A percentile compares a stretch with the other conserved stretches of the same genome.
Evolutionary conservation across 306 rosid genomes (phyloP).

Genomic region (Arachis hypogaea): DNA sequence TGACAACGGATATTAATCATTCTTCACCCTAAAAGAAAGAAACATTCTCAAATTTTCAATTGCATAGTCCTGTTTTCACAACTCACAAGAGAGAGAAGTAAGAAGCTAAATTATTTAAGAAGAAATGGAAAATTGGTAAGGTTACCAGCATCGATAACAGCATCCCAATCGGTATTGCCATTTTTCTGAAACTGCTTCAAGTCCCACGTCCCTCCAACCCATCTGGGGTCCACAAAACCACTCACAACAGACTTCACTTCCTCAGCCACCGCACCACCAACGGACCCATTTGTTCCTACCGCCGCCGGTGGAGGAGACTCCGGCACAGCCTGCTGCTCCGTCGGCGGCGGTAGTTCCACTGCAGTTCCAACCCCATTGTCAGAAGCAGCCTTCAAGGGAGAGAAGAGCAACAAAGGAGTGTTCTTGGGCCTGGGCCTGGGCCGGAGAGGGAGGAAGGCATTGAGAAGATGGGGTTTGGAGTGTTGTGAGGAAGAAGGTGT

Average conservation of each 20-base stretch:
- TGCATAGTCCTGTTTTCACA: neutral
- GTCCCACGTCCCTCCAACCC: constrained; percentile 96
- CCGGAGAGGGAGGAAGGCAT: constrained; percentile 39
- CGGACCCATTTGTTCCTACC: constrained; percentile 62
- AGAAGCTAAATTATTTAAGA: too few species aligned
- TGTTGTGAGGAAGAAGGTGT: constrained; percentile 42
- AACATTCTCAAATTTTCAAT: constrained; percentile 2
- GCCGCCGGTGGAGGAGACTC: constrained; percentile 19
- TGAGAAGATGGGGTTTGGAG: constrained; percentile 43
- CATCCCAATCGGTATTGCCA: constrained; percentile 87
- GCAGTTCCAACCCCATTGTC: constrained; percentile 60
- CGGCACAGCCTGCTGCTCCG: constrained; percentile 27
- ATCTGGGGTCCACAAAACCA: constrained; percentile 64
- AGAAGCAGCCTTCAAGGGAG: constrained; percentile 50
- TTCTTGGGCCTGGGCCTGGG: constrained; percentile 39
- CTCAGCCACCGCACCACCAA: constrained; percentile 13
- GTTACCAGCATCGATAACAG: constrained; percentile 95
- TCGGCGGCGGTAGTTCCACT: constrained; percentile 38
- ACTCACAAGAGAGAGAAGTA: too few species aligned
- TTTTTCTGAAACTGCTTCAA: constrained; percentile 82
- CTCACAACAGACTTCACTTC: constrained; percentile 42
- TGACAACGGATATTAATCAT: neutral
- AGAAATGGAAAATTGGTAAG: constrained; percentile 20
- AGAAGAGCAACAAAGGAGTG: constrained; percentile 36
- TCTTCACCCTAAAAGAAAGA: neutral